Percentiles rank a stretch among this genome's conserved stretches.
Conservation (phyloP, 257 asterid species). For the Ligustrum vulgare region DNA sequence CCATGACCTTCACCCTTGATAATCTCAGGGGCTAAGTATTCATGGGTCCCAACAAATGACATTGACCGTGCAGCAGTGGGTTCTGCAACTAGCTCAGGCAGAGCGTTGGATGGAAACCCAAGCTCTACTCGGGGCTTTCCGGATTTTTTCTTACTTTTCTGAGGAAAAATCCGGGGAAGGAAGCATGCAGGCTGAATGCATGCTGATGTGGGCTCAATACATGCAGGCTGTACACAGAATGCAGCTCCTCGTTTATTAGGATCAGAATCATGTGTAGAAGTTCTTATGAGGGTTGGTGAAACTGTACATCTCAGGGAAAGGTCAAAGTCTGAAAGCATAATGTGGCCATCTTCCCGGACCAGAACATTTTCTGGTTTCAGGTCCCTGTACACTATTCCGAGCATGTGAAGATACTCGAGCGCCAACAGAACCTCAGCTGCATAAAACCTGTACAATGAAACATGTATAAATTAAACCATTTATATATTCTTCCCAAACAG, state of each 20-base stretch:
- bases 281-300: constrained; percentile 44
- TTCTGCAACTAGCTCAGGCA: constrained; percentile 20
- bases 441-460: constrained; percentile 35
- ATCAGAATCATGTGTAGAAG: constrained; percentile 24
- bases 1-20: constrained; percentile 50
- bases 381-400: too few species aligned
- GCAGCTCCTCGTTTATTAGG: constrained; percentile 9
- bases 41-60: constrained; percentile 15
- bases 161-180: constrained; percentile 14
- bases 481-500: too few species aligned
- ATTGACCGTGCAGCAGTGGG: constrained; percentile 18
- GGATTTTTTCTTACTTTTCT: constrained; percentile 11
- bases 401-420: constrained; percentile 54
- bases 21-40: too few species aligned
- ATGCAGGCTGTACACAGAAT: background rate
- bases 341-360: too few species aligned
- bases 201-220: constrained; percentile 16
- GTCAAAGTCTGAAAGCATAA: too few species aligned
- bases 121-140: constrained; percentile 4
- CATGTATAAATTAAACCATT: too few species aligned
- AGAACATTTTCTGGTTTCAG: too few species aligned
- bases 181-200: constrained; percentile 23
- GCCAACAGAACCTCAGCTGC: constrained; percentile 56
- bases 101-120: background rate
- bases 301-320: constrained; percentile 22